Base-by-base conservation (phyloP, 2,329 filamentous ascomycete species). In the Fusarium longipes region DNA sequence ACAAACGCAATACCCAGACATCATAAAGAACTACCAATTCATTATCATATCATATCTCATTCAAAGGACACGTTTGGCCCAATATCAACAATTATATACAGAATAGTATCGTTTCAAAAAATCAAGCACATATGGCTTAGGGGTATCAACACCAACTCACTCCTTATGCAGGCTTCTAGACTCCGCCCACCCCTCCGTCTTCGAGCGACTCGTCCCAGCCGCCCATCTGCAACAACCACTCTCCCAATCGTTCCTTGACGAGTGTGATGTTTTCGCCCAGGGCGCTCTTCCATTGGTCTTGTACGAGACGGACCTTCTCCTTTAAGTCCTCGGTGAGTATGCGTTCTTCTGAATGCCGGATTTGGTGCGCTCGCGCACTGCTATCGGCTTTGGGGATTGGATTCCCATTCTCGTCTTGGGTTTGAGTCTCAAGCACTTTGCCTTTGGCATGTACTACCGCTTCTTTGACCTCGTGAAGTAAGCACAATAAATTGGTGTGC, bases 381-480 rank as follows among this genome's bases (percentile, higher is more conserved):
- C 78, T 71, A 17, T 80, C 75, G 60, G 82, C 71, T 6, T 69
- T 64, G 20, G 65, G 43, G 17, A 77, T 76, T 5, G 75, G 68
- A 14, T 69, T 72, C 36, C 75, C 79, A 11, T 79, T 75, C 1
- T 73, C 72, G 44, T 82, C 81, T 9, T 79, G 72, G 4, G 87
- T 82, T 74, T 93, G 87, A 1, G 87, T 86, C 75, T 93, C 90
- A 68, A 91, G 83, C 18, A 91, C 82, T 65, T 88, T 85, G 51
- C 87, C 87, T 68, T 89, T 88, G 9, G 92, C 91, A 44, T 84
- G 84, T 75, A 92, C 90, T 3, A 92, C 88, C 0, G 90, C 90
- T 53, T 92, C 92, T 75, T 93, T 93, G 52, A 97, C 93, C 78
- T 97, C 93, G 73, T 97, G 96, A 57, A 97, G 80, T 35, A 98